Conservation (phyloP, 2,329 filamentous ascomycete species). For the Nigrograna mackinnonii region DNA sequence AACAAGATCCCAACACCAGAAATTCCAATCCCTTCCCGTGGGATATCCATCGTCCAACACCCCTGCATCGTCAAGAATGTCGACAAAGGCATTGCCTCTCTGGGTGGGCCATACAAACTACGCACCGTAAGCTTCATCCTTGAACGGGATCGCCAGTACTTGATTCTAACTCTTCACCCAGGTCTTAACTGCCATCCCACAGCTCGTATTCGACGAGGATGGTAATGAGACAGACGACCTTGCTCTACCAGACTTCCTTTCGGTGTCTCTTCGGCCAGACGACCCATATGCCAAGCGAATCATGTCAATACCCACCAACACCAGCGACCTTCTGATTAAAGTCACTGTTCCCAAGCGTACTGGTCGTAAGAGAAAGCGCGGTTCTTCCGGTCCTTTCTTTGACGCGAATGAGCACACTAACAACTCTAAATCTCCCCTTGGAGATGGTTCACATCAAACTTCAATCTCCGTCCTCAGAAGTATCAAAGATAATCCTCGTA, state of each 20-base stretch:
- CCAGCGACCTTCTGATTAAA: constrained; percentile 84
- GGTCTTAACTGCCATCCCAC: constrained; percentile 28
- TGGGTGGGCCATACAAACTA: constrained; percentile 61
- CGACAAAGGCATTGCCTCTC: constrained; percentile 65
- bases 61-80: constrained; percentile 68
- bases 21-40: constrained; percentile 55
- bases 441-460: constrained; percentile 26
- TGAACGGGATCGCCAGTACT: not conserved
- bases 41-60: constrained; percentile 67
- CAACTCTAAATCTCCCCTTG: not conserved
- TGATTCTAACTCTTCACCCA: constrained; percentile 6
- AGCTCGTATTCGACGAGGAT: too few relatives aligned
- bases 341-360: constrained; percentile 86
- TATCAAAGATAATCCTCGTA: constrained; percentile 70
- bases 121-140: constrained; percentile 47
- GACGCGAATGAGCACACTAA: constrained; percentile 33
- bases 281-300: constrained; percentile 80
- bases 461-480: constrained; percentile 64
- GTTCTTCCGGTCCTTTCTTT: constrained; percentile 66
- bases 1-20: too few relatives aligned
- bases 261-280: constrained; percentile 77
- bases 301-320: constrained; percentile 72
- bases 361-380: constrained; percentile 81
- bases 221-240: constrained; percentile 1
- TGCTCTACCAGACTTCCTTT: constrained; percentile 55